Conservation (phyloP, 2,329 filamentous ascomycete genomes). For the Pseudocercospora macadamiae region DNA sequence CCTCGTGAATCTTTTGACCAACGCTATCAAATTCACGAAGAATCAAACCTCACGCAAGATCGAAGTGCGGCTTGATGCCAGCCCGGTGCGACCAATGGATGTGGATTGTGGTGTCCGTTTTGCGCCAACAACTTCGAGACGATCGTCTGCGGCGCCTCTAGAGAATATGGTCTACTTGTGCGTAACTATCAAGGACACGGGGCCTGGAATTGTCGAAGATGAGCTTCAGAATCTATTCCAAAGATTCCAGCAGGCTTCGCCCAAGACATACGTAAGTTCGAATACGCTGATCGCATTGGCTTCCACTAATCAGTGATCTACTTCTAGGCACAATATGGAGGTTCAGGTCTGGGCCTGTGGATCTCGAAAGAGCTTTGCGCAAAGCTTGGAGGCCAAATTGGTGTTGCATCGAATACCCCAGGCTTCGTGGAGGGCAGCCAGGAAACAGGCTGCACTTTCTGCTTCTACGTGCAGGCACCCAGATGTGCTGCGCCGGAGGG, state of each 20-base stretch:
- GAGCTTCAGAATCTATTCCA: slow-evolving; percentile 75
- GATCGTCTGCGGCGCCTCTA: background rate
- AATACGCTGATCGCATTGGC: background rate
- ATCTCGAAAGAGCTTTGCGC: slow-evolving; percentile 69
- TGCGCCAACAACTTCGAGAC: background rate
- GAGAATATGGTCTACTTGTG: slow-evolving; percentile 57
- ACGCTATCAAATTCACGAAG: slow-evolving; percentile 35
- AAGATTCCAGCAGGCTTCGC: slow-evolving; percentile 74
- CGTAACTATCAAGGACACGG: slow-evolving; percentile 75
- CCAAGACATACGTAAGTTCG: slow-evolving; percentile 58
- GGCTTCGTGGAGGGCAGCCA: slow-evolving; percentile 24
- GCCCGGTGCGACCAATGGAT: slow-evolving; percentile 6
- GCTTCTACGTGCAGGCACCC: slow-evolving; percentile 65
- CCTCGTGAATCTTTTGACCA: slow-evolving; percentile 33
- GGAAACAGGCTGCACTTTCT: slow-evolving; percentile 65
- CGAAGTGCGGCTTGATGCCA: slow-evolving; percentile 33
- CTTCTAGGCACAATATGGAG: slow-evolving; percentile 68
- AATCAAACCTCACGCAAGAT: slow-evolving; percentile 37
- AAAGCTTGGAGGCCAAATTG: slow-evolving; percentile 69
- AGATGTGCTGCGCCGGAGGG: slow-evolving; percentile 50
- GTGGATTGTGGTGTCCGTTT: slow-evolving; percentile 7
- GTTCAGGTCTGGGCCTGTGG: slow-evolving; percentile 70
- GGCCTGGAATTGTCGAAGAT: slow-evolving; percentile 63
- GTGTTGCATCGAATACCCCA: slow-evolving; percentile 57
- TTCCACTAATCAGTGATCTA: background rate